A percentile compares a stretch with the other conserved stretches of the same genome.
phyloP scores from a whole-genome alignment of 768 basidiomycete species.

The Russula griseocarnosa region DNA sequence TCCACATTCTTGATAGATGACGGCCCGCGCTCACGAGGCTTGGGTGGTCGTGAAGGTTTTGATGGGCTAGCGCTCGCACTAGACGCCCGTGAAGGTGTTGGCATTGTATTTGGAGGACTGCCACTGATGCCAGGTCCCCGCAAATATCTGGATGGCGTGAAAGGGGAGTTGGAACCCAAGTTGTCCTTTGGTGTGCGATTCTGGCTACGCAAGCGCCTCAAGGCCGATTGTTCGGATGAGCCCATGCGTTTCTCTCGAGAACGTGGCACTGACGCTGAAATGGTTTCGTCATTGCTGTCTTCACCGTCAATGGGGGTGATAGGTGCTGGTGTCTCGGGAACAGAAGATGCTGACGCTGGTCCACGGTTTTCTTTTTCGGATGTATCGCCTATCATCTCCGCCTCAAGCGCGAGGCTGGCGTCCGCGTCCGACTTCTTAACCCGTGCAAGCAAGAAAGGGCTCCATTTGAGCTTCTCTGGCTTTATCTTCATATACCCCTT shows the following conservation, averaged over 20 bases:
- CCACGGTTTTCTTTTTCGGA: constrained; percentile 22
- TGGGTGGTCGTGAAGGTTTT: constrained; percentile 6
- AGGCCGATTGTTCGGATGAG: constrained; percentile 14
- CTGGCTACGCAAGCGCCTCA: constrained; percentile 26
- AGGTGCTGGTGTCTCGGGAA: constrained; percentile 26
- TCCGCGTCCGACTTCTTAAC: constrained; percentile 34
- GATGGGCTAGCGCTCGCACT: constrained; percentile 17
- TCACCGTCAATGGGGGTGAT: constrained; percentile 21
- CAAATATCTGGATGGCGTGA: constrained; percentile 22
- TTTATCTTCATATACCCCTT: constrained; percentile 75
- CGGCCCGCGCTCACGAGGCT: constrained; percentile 4
- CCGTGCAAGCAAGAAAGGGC: constrained; percentile 75
- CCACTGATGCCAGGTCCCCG: constrained; percentile 24
- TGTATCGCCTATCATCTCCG: constrained; percentile 13
- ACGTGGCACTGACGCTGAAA: constrained; percentile 14
- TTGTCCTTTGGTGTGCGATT: constrained; percentile 2
- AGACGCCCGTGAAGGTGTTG: constrained; percentile 17
- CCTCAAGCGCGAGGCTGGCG: constrained; percentile 14
- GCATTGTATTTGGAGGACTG: constrained; percentile 19
- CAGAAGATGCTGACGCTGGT: constrained; percentile 19
- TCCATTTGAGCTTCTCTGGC: constrained; percentile 91
- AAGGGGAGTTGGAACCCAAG: constrained; percentile 4
- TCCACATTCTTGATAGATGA: constrained; percentile 5
- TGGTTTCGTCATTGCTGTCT: constrained; percentile 13
- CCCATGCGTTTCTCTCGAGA: constrained; percentile 25